These are phyloP conservation scores for Casuarina cunninghamiana DNA, from an alignment of 306 rosid species.

Conservation along the genomic window DNA sequence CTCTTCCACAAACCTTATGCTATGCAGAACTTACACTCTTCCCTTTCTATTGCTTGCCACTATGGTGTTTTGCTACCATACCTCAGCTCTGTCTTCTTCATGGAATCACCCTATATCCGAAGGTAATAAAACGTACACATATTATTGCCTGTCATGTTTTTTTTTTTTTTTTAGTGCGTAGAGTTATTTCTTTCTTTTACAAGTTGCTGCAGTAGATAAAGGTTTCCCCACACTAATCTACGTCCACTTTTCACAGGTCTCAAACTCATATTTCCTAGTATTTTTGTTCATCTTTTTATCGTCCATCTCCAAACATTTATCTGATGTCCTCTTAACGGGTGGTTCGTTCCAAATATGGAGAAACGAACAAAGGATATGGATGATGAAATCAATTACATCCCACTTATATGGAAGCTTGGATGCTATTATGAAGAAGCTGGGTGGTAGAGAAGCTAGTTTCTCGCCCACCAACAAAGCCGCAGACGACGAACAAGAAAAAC, in stretches of 20 bases:
- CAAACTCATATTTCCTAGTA: slow-evolving; percentile 40
- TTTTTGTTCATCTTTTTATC: slow-evolving; percentile 48
- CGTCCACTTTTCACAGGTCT: slow-evolving; percentile 37
- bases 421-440: slow-evolving; percentile 53
- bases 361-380: slow-evolving; percentile 64
- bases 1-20: slow-evolving; percentile 50
- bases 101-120: slow-evolving; percentile 59
- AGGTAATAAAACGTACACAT: slow-evolving; percentile 42
- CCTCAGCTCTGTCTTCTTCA: slow-evolving; percentile 63
- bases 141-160: slow-evolving; percentile 20
- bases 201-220: not conserved
- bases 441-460: slow-evolving; percentile 53
- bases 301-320: slow-evolving; percentile 26
- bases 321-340: slow-evolving; percentile 50
- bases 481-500: slow-evolving; percentile 36
- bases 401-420: slow-evolving; percentile 55
- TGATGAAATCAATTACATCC: slow-evolving; percentile 52
- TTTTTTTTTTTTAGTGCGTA: not conserved
- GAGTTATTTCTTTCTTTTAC: too few relatives aligned
- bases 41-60: slow-evolving; percentile 34
- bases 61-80: slow-evolving; percentile 58
- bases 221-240: not conserved
- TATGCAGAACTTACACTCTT: slow-evolving; percentile 40
- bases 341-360: slow-evolving; percentile 41
- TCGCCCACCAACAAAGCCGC: slow-evolving; percentile 59